phyloP scores from a whole-genome alignment of 2,329 filamentous ascomycete species.

The Claviceps capensis region DNA sequence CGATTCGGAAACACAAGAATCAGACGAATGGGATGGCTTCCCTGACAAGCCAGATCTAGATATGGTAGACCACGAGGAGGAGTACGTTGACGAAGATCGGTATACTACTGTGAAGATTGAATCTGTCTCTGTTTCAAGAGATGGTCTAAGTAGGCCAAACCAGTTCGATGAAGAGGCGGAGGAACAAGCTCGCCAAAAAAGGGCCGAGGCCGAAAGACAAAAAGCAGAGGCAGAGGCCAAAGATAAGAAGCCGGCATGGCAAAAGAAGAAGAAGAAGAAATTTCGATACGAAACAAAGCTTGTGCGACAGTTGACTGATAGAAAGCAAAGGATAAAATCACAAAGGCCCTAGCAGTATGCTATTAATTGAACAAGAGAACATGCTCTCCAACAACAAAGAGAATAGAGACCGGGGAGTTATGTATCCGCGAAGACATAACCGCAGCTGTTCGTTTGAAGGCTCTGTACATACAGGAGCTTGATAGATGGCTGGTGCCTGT shows the following conservation, averaged over 20 bases:
- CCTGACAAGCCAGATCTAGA: conserved; percentile 33
- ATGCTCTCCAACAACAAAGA: background rate
- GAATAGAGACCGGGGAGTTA: background rate
- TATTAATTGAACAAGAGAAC: background rate
- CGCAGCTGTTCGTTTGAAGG: conserved; percentile 13
- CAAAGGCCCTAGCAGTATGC: conserved; percentile 9
- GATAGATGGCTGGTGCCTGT: conserved; percentile 15
- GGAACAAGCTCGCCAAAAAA: conserved; percentile 8
- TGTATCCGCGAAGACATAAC: conserved; percentile 19
- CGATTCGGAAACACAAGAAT: conserved; percentile 23
- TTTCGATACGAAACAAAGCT: conserved; percentile 87
- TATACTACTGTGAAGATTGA: conserved; percentile 94
- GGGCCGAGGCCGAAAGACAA: conserved; percentile 15
- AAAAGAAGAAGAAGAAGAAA: conserved; percentile 75
- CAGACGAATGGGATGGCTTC: conserved; percentile 53
- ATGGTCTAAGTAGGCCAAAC: conserved; percentile 50
- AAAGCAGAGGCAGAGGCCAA: conserved; percentile 18
- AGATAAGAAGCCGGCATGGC: conserved; percentile 17
- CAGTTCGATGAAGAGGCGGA: conserved; percentile 24
- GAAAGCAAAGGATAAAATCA: conserved; percentile 55
- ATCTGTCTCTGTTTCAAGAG: conserved; percentile 64
- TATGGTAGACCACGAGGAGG: conserved; percentile 67
- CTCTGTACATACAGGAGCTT: conserved; percentile 18
- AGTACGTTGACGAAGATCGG: conserved; percentile 92
- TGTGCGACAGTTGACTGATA: conserved; percentile 61